Percentiles rank a stretch among this genome's conserved stretches.
phyloP scores from a whole-genome alignment of 306 rosid species.

The Cucurbita maxima region DNA sequence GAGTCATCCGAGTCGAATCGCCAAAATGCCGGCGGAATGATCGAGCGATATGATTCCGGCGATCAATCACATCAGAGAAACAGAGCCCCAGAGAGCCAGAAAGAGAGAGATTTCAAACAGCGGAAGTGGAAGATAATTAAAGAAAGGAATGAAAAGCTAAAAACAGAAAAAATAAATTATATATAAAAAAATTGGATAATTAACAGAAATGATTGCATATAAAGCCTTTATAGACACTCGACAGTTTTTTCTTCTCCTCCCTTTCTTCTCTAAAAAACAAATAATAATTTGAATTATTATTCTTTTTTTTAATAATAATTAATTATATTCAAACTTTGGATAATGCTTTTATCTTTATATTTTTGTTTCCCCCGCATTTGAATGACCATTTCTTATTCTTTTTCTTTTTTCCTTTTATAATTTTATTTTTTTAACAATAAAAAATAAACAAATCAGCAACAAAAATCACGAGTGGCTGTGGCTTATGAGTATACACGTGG shows the following conservation, averaged over 20 bases:
- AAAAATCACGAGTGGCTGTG: background rate
- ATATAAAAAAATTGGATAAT: background rate
- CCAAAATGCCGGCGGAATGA: conserved; percentile 33
- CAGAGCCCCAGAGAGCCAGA: conserved; percentile 11
- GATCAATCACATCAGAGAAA: conserved; percentile 19
- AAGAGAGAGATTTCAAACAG: conserved; percentile 10
- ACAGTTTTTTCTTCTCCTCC: background rate
- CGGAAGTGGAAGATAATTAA: conserved; percentile 23
- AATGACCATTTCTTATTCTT: background rate
- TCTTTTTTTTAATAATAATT: background rate
- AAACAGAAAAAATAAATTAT: background rate
- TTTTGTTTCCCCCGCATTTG: background rate
- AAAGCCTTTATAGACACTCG: background rate
- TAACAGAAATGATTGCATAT: conserved; percentile 11
- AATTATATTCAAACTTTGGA: background rate
- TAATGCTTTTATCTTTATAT: background rate
- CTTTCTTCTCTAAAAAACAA: background rate
- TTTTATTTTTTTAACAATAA: background rate
- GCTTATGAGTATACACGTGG: conserved; percentile 6
- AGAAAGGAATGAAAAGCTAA: conserved; percentile 1
- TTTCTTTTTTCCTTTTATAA: background rate
- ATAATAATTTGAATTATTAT: background rate
- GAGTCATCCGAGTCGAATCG: conserved; percentile 31
- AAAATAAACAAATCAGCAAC: background rate
- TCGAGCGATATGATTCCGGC: conserved; percentile 48